Evolutionary conservation across 2,329 filamentous ascomycete genomes (phyloP).

Genomic region (Fusarium annulatum): DNA sequence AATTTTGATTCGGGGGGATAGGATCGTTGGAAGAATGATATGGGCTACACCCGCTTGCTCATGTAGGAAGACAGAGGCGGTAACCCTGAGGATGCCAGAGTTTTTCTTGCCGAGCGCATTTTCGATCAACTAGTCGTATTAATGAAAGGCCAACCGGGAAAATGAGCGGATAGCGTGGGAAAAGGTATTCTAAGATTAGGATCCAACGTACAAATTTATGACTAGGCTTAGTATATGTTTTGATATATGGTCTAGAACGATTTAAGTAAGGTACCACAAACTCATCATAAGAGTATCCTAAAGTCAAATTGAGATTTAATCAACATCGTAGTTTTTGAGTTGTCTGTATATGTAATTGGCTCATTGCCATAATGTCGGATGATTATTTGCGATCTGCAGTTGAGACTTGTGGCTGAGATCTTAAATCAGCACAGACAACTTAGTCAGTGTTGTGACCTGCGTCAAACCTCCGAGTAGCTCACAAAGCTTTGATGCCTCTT

Average conservation of each 20-base stretch:
- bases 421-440: too few species aligned
- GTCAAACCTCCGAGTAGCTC: too few species aligned
- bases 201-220: accelerated
- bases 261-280: too few species aligned
- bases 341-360: too few species aligned
- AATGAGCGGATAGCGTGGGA: neutral
- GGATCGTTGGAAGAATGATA: neutral
- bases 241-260: neutral
- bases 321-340: too few species aligned
- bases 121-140: neutral
- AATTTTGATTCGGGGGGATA: neutral
- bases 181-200: too few species aligned
- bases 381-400: too few species aligned
- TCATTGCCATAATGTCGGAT: too few species aligned
- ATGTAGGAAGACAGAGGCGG: neutral
- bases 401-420: too few species aligned
- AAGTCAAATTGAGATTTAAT: too few species aligned
- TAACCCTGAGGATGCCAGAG: neutral
- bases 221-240: neutral
- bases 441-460: too few species aligned
- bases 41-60: neutral
- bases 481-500: too few species aligned
- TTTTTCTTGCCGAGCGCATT: neutral
- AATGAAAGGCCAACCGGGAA: neutral
- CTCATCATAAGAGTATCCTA: neutral